Base-by-base conservation (phyloP, 768 basidiomycete species). In the Leucocoprinus leucothites region DNA sequence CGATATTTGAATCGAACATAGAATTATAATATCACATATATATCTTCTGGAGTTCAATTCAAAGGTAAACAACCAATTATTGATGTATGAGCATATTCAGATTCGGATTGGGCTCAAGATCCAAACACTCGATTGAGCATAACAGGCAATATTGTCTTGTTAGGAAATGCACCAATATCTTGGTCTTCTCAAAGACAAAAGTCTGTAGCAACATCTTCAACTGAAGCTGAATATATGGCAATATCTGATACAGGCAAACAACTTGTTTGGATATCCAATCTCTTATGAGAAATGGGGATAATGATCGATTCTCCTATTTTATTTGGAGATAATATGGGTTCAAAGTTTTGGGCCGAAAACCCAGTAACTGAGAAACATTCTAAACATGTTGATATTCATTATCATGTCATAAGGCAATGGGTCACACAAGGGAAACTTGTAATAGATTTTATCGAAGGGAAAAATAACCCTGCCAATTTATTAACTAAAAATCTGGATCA, bases 391-490 rank as follows among this genome's bases (percentile, higher is more conserved):
- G 65, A 72, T 40, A 57, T 71, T 3, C 53, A 60, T 1, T 63
- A 65, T 48, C 66, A 71, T 43, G 66, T 58, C 44, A 67, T 70
- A 31, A 46, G 65, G 0, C 61, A 67, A 48, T 58, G 28, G 2
- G 61, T 69, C 1, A 44, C 38, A 1, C 51, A 63, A 1, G 51
- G 59, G 2, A 53, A 61, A 16, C 42, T 69, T 14, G 31, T 43
- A 1, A 44, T 68, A 14, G 24, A 57, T 9, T 65, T 64, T 50
- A 58, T 68, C 19, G 67, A 70, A 0, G 65, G 67, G 8, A 50
- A 25, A 1, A 60, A 73, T 0, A 71, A 72, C 55, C 42, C 65
- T 14, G 73, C 76, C 0, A 72, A 78, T 58, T 57, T 73, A 3
- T 58, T 79, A n/a, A 79, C 73, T 0, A 79, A 78, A 58, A 35